Conservation (phyloP, 306 rosid genomes). For the Prunus salicina region DNA sequence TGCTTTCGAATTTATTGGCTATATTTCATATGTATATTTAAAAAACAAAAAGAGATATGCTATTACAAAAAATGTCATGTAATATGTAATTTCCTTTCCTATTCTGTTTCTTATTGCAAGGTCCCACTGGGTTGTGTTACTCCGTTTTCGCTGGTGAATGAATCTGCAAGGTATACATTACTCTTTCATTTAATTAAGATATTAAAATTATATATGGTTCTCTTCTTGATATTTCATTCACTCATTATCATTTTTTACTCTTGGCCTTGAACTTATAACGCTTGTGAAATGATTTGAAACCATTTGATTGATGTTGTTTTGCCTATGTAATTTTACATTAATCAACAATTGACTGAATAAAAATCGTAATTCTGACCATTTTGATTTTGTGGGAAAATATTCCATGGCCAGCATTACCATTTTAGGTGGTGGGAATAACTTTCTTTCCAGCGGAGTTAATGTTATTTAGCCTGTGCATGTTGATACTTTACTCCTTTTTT, state of each 20-base stretch:
- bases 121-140: slow-evolving; percentile 88
- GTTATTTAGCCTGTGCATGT: not conserved
- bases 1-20: not conserved
- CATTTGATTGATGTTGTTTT: not conserved
- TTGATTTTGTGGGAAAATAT: not conserved
- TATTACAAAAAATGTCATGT: not conserved
- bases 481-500: not conserved
- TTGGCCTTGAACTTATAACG: not conserved
- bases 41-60: not conserved
- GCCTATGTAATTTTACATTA: not conserved
- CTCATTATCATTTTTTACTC: not conserved
- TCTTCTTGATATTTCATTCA: not conserved
- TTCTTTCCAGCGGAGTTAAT: not conserved
- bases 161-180: slow-evolving; percentile 73
- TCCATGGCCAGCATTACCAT: not conserved
- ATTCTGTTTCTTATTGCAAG: slow-evolving; percentile 36
- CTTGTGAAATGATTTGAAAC: not conserved
- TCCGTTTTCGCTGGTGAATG: slow-evolving; percentile 84
- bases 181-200: not conserved
- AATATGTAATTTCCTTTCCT: not conserved
- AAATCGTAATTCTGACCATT: not conserved
- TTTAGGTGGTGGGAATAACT: not conserved
- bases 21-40: not conserved
- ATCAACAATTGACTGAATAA: not conserved
- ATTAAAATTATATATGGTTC: not conserved